These are phyloP conservation scores for Melampsora occidentalis DNA, from an alignment of 1,284 basidiomycete genomes.

Conservation along the genomic window DNA sequence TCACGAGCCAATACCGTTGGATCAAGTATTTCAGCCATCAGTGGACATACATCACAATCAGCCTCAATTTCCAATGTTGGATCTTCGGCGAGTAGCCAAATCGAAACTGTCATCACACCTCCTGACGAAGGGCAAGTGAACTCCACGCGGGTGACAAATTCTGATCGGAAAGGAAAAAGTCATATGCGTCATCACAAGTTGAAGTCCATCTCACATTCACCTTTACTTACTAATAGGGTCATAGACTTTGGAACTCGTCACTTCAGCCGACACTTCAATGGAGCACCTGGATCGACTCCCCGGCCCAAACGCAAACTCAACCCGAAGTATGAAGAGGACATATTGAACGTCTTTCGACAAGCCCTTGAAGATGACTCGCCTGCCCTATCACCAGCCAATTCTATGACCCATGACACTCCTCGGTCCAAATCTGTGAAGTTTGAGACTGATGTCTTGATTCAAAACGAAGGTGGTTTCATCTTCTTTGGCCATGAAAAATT, in stretches of 20 bases:
- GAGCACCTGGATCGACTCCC: background rate
- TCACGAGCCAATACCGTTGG: background rate
- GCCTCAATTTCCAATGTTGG: conserved; percentile 1
- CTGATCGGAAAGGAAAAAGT: background rate
- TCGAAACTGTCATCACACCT: background rate
- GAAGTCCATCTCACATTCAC: background rate
- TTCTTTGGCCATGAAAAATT: conserved; percentile 14
- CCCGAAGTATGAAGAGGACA: background rate
- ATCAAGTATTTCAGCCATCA: background rate
- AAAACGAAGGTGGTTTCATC: conserved; percentile 29
- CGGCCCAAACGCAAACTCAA: background rate
- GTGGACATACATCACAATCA: background rate
- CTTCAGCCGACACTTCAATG: background rate
- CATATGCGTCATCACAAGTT: background rate
- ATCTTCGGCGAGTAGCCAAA: background rate
- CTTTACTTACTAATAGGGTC: background rate
- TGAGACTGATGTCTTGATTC: conserved; percentile 32
- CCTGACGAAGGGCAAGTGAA: background rate
- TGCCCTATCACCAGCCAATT: background rate
- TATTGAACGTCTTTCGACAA: background rate
- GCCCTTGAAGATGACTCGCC: conserved; percentile 1
- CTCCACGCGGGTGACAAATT: background rate
- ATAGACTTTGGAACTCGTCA: conserved; percentile 1
- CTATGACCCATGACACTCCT: background rate
- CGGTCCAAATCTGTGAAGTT: background rate